Percentiles rank a stretch among this genome's conserved stretches.
Conservation (phyloP, 2,329 filamentous ascomycete species). For the Ophiosphaerella narmari region DNA sequence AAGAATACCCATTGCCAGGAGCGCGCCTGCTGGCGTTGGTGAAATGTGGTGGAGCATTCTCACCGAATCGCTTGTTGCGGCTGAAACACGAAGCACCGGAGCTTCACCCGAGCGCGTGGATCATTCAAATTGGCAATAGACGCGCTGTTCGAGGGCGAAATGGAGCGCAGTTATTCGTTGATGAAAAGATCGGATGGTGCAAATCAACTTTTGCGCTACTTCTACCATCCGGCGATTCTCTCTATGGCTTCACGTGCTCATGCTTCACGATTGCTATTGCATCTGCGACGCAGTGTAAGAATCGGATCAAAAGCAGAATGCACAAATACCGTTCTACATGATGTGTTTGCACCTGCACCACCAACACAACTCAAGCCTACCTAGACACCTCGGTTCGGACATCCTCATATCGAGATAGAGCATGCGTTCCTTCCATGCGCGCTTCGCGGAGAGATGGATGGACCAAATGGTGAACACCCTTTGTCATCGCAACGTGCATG, state of each 20-base stretch:
- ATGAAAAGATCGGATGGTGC: background rate
- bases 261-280: no score
- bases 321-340: no score
- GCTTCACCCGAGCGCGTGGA: conserved; percentile 3
- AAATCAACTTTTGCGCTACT: background rate
- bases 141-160: background rate
- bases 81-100: conserved; percentile 32
- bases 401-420: no score
- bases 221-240: no score
- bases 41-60: conserved; percentile 5
- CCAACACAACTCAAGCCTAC: no score
- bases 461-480: background rate
- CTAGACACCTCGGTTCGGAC: no score
- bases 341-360: no score
- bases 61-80: conserved; percentile 28
- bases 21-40: conserved; percentile 26
- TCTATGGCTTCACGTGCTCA: no score
- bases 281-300: no score
- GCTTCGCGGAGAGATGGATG: no score
- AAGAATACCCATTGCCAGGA: conserved; percentile 11
- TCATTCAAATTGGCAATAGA: background rate
- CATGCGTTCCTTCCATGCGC: no score
- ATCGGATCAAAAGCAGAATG: no score
- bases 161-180: background rate
- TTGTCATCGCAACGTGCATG: conserved; percentile 1